These are phyloP conservation scores for Trichoderma sp. DNA, from an alignment of 2,329 filamentous ascomycete species.

Conservation along the genomic window DNA sequence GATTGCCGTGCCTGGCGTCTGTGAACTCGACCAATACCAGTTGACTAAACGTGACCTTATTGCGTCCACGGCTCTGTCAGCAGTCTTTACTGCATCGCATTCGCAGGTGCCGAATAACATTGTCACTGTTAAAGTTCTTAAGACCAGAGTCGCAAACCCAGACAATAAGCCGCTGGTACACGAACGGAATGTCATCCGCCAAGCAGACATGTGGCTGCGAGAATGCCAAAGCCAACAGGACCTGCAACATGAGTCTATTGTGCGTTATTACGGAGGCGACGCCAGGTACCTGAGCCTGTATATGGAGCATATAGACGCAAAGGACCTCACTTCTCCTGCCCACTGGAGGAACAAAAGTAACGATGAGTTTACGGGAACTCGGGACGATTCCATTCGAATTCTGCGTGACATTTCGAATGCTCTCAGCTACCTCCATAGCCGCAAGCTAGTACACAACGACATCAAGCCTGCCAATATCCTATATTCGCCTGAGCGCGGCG, in stretches of 20 bases:
- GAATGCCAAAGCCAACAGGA: constrained; percentile 59
- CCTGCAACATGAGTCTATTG: constrained; percentile 59
- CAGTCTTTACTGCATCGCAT: constrained; percentile 58
- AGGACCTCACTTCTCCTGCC: constrained; percentile 52
- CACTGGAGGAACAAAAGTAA: constrained; percentile 52
- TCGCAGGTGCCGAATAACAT: constrained; percentile 55
- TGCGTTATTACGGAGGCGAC: constrained; percentile 60
- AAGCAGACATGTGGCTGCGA: constrained; percentile 62
- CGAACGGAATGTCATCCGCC: constrained; percentile 58
- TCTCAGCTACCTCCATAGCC: constrained; percentile 57
- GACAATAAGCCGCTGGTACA: constrained; percentile 50
- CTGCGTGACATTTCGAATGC: constrained; percentile 56
- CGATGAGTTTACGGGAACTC: constrained; percentile 54
- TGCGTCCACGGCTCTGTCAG: constrained; percentile 55
- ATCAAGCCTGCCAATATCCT: constrained; percentile 65
- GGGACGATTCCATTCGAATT: constrained; percentile 54
- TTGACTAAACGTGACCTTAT: constrained; percentile 60
- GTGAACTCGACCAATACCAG: constrained; percentile 55
- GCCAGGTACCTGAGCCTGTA: constrained; percentile 61
- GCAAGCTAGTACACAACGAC: constrained; percentile 60
- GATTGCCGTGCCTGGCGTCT: constrained; percentile 50
- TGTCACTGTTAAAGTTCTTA: constrained; percentile 63
- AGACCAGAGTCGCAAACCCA: constrained; percentile 49
- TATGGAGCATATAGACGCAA: constrained; percentile 62
- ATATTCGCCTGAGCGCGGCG: constrained; percentile 59